Evolutionary conservation across 768 basidiomycete genomes (phyloP).

Genomic region (Boletus patriciae): DNA sequence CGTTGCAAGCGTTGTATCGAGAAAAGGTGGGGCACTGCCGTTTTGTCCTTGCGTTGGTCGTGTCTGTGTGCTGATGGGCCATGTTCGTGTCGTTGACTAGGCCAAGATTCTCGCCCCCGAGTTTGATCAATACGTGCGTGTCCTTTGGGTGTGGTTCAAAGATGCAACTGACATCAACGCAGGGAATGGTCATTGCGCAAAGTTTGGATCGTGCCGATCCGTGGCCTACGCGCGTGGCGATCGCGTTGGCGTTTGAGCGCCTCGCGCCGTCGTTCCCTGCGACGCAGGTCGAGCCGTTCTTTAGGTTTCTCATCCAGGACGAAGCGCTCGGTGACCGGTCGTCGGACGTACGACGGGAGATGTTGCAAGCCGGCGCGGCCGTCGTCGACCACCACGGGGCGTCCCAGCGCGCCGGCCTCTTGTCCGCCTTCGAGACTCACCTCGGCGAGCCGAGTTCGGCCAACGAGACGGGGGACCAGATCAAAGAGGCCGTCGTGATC

Average conservation of each 20-base stretch:
- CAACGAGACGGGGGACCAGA: slow-evolving; percentile 77
- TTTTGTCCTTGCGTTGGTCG: no score
- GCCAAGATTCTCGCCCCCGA: slow-evolving; percentile 87
- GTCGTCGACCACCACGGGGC: slow-evolving; percentile 85
- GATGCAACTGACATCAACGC: not conserved
- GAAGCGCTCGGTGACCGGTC: slow-evolving; percentile 86
- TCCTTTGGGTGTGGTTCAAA: not conserved
- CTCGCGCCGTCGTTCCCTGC: slow-evolving; percentile 66
- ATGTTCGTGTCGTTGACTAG: slow-evolving; percentile 33
- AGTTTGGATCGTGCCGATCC: slow-evolving; percentile 88
- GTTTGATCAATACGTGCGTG: slow-evolving; percentile 87
- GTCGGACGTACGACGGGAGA: slow-evolving; percentile 76
- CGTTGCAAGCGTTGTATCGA: slow-evolving; percentile 71
- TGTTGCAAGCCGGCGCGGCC: slow-evolving; percentile 81
- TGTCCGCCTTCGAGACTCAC: slow-evolving; percentile 79
- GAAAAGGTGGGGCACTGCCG: slow-evolving; percentile 58
- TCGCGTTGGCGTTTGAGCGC: slow-evolving; percentile 63
- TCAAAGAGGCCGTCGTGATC: slow-evolving; percentile 94
- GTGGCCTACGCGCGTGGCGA: slow-evolving; percentile 79
- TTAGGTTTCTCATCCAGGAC: slow-evolving; percentile 82
- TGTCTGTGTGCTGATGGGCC: no score
- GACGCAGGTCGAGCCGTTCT: slow-evolving; percentile 65
- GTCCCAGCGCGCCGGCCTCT: slow-evolving; percentile 65
- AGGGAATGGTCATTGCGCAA: slow-evolving; percentile 93
- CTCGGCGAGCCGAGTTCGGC: slow-evolving; percentile 54